Evolutionary conservation across 495 filamentous ascomycete genomes (phyloP).

Genomic region (Xylaria flabelliformis): DNA sequence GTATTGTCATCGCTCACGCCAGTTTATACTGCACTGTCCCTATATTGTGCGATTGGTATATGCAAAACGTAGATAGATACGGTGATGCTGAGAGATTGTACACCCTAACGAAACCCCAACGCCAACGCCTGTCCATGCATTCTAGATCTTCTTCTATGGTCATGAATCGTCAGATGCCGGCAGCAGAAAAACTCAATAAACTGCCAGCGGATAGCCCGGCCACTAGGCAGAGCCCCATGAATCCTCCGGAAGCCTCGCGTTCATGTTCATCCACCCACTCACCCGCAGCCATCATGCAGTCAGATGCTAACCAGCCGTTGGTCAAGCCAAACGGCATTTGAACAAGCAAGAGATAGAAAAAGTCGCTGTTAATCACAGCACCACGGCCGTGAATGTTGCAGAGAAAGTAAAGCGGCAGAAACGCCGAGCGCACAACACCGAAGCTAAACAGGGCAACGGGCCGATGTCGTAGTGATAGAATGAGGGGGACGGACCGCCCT

Average conservation of each 20-base stretch:
- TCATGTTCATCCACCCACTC: slow-evolving; percentile 80
- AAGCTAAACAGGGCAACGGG: slow-evolving; percentile 69
- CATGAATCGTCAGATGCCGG: slow-evolving; percentile 47
- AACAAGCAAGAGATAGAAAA: slow-evolving; percentile 85
- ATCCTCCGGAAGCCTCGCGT: slow-evolving; percentile 86
- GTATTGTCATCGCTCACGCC: neutral
- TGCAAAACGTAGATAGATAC: neutral
- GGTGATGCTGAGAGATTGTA: slow-evolving; percentile 1
- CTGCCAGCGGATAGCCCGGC: slow-evolving; percentile 84
- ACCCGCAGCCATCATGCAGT: slow-evolving; percentile 88
- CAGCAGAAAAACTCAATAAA: slow-evolving; percentile 81
- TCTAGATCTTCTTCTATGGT: slow-evolving; percentile 6
- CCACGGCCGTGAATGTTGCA: slow-evolving; percentile 81
- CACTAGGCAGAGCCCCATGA: slow-evolving; percentile 90
- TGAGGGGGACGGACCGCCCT: slow-evolving; percentile 71
- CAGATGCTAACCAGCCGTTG: slow-evolving; percentile 84
- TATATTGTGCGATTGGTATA: neutral
- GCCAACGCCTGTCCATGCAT: slow-evolving; percentile 19
- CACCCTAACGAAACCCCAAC: slow-evolving; percentile 10
- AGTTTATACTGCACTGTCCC: neutral
- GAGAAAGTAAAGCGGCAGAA: slow-evolving; percentile 85
- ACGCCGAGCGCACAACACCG: slow-evolving; percentile 66
- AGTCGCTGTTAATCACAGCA: slow-evolving; percentile 76
- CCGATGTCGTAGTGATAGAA: slow-evolving; percentile 63
- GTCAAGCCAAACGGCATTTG: slow-evolving; percentile 82